Conservation (phyloP, 495 filamentous ascomycete genomes). For the Viridothelium virens region DNA sequence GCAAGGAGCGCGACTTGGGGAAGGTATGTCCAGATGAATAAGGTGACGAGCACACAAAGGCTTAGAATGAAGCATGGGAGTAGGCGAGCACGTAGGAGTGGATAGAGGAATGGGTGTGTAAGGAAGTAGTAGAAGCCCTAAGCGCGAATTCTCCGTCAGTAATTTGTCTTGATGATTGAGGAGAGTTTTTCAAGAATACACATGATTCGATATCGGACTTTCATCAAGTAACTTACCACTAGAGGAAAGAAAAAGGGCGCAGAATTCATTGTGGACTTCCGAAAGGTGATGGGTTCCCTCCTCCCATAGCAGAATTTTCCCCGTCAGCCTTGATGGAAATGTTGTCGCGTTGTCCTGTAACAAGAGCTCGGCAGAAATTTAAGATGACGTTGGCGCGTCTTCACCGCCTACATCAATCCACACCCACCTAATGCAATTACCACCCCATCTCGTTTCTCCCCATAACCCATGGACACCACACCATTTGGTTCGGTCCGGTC, state of each 20-base stretch:
- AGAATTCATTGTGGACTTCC: not conserved
- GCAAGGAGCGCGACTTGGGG: constrained; percentile 58
- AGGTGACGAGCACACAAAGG: constrained; percentile 50
- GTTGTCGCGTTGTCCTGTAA: not conserved
- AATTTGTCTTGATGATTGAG: not conserved
- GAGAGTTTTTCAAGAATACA: not conserved
- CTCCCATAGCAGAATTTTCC: no score
- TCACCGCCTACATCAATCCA: no score
- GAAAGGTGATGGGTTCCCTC: not conserved
- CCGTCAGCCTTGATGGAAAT: not conserved
- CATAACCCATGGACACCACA: no score
- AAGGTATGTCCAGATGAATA: constrained; percentile 54
- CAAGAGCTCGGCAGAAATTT: not conserved
- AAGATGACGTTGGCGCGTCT: not conserved
- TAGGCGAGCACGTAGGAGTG: constrained; percentile 51
- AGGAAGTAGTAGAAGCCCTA: constrained; percentile 56
- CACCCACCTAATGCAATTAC: no score
- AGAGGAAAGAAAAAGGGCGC: not conserved
- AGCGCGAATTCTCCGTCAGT: not conserved
- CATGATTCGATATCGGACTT: not conserved
- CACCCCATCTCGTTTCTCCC: no score
- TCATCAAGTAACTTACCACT: not conserved
- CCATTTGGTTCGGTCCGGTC: no score
- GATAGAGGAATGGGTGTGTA: constrained; percentile 55
- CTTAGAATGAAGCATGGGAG: constrained; percentile 53